Evolutionary conservation across 2,329 filamentous ascomycete species (phyloP), one percentile per base, ranked within the genome.

Genomic region (Trichocomaceae sp.): DNA sequence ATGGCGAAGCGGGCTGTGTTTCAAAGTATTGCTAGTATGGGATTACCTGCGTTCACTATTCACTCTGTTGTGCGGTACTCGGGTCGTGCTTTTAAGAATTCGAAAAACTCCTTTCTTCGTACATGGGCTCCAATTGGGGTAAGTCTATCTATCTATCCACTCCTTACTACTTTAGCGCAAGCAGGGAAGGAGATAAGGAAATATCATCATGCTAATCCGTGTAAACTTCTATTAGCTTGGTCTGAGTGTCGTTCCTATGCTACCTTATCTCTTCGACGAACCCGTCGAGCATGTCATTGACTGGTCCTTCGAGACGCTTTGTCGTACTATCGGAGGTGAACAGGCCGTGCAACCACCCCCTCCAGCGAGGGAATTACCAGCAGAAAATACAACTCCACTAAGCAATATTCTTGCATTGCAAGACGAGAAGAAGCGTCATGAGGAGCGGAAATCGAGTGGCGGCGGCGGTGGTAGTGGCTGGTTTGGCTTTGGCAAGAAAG

Each of bases 101-200:
- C 79, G 19, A 92, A 93, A 78, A 95, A 87, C 66, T 77, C 79
- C 57, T 82, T 75, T 4, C 57, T 97, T 22, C 78, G 92, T 62
- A 93, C 89, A 0, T 99, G 88, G 86, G 87, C 82, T 0, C 93
- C 93, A 0, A 96, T 99, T 57, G 93, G 93, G 1, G 81, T 96
- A 63, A 83, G 90, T 75, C 51, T 26, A 17, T 31, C 33, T 37
- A 31, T 13, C 37, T 15, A 4, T 26, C 23, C 23, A 4, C 23
- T 29, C 26, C 23, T 26, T 7, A n/a, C n/a, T n/a, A n/a, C n/a
- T n/a, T n/a, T n/a, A n/a, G 23, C 23, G 23, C 23, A 26, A 26
- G n/a, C n/a, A n/a, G n/a, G n/a, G n/a, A 26, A 26, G 26, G 26
- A 29, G 7, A 29, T 2, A 42, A 47, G 15, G n/a, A 19, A 35